Evolutionary conservation across 148 eudicot genomes (phyloP), one percentile per base, ranked within the genome.

Genomic region (Arbutus unedo): DNA sequence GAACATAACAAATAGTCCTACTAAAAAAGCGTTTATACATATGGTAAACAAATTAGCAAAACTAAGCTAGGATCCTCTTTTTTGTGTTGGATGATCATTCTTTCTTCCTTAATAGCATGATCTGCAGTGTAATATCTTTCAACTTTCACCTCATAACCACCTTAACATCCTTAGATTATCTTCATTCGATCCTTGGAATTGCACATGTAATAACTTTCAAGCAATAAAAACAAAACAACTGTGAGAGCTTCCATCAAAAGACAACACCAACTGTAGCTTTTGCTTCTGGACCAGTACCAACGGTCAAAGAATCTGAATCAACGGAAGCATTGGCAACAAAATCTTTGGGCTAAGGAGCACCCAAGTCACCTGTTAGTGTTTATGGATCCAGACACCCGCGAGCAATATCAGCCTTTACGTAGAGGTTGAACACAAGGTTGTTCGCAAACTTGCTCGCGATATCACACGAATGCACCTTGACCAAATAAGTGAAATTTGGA

Each of bases 381-480:
- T 95, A 94, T n/a, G 90, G 88, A 81, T 94, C 98, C 31, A 93
- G 76, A 76, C 87, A 87, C 41, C 77, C 77, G 78, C 86, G 77
- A 59, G 91, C 94, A 67, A 79, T 51, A 82, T 94, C 93, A 16
- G 93, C 79, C 81, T 94, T 93, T 16, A 93, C 86, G 85, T 91
- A 94, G 44, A 94, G 73, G 75, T 89, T 89, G 91, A 94, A 94
- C 60, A 93, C 89, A 31, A 94, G 91, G 71, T 81, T 90, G 75
- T 91, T 88, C 83, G 89, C 8, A 10, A 95, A 77, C 84, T 85
- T 85, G 87, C 98, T 94, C 79, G 89, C 85, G 38, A 94, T 91
- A 83, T 94, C 96, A 81, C 98, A 94, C 57, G 91, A 88, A 86
- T 94, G 98, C 25, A 84, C 89, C 86, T 96, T 79, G 38, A 94